These are phyloP conservation scores for Cladophialophora psammophila DNA, from an alignment of 2,329 filamentous ascomycete genomes.

Conservation along the genomic window DNA sequence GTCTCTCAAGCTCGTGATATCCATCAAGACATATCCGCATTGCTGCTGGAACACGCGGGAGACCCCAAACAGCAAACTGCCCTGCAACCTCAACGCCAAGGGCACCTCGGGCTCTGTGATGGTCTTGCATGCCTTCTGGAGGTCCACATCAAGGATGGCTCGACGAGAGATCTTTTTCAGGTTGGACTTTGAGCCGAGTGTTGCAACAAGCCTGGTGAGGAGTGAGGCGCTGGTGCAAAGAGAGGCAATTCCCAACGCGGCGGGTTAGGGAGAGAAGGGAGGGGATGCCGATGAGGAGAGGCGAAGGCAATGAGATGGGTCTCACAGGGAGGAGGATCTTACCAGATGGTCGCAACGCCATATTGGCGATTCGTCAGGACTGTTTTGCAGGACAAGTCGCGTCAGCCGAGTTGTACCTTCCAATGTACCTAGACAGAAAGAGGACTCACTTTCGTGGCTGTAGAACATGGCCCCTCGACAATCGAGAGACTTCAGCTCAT, in stretches of 20 bases:
- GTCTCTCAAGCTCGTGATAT: constrained; percentile 76
- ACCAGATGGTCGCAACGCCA: constrained; percentile 96
- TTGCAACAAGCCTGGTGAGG: constrained; percentile 80
- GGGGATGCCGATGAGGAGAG: too few species aligned
- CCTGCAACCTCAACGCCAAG: constrained; percentile 87
- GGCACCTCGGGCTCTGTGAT: constrained; percentile 86
- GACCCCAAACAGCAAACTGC: constrained; percentile 86
- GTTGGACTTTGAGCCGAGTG: constrained; percentile 75
- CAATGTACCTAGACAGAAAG: too few species aligned
- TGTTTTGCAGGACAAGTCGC: constrained; percentile 42
- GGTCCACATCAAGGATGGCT: constrained; percentile 85
- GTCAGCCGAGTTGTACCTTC: constrained; percentile 1
- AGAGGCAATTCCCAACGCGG: too few species aligned
- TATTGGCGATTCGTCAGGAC: constrained; percentile 85
- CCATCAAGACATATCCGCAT: constrained; percentile 82
- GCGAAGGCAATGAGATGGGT: too few species aligned
- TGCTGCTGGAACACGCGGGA: constrained; percentile 87
- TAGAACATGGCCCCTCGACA: constrained; percentile 76
- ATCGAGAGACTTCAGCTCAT: not conserved
- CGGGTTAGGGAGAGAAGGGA: too few species aligned
- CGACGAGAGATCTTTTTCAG: constrained; percentile 80
- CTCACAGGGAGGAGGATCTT: constrained; percentile 33
- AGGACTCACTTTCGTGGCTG: constrained; percentile 82
- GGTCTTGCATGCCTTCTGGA: constrained; percentile 85
- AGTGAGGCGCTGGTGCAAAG: not conserved